Base-by-base conservation (phyloP, 257 asterid species). In the Scutellaria galericulata region DNA sequence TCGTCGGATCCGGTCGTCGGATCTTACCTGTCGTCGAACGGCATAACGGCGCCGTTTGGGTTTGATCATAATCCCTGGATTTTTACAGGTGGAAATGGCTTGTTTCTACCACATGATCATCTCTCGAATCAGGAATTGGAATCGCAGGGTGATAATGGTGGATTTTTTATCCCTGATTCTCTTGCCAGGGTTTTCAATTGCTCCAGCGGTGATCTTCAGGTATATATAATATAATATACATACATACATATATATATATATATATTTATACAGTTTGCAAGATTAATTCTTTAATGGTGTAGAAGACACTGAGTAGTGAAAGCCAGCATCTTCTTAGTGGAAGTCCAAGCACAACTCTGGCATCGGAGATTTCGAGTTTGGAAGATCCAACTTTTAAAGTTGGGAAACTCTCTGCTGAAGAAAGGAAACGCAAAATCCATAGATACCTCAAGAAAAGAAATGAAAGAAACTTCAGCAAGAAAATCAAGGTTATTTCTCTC, bases 391-490 rank as follows among this genome's bases (percentile, higher is more conserved):
- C 78, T 2, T 86, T 86, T 62, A 86, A 87, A 80, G 89, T 86
- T 2, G 96, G 97, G 0, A 93, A 91, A 64, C 87, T 89, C 66
- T 87, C 97, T 1, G 88, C 76, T 35, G 97, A 93, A 83, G 98
- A 84, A 82, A 87, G 96, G 82, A 90, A 88, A 79, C 86, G 90
- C 66, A 93, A 90, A 81, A 93, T 93, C 69, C 87, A 84, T 62
- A 82, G 92, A 82, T 93, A 93, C 75, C 73, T 90, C 91, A 84
- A 86, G 94, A 93, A 93, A 76, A 83, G 96, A 66, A 93, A 93
- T 39, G 94, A 93, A 73, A 86, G 97, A 69, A 93, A 90, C 79
- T 93, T 93, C 56, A 87, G 92, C 88, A 93, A 93, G 92, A 93
- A 90, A 86, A 93, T 93, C 71, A 93, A 93, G 97, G 98, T 87